Percentiles rank a stretch among this genome's conserved stretches.
These are phyloP conservation scores for Syzygium aromaticum DNA, from an alignment of 345 rosid genomes.

Conservation along the genomic window DNA sequence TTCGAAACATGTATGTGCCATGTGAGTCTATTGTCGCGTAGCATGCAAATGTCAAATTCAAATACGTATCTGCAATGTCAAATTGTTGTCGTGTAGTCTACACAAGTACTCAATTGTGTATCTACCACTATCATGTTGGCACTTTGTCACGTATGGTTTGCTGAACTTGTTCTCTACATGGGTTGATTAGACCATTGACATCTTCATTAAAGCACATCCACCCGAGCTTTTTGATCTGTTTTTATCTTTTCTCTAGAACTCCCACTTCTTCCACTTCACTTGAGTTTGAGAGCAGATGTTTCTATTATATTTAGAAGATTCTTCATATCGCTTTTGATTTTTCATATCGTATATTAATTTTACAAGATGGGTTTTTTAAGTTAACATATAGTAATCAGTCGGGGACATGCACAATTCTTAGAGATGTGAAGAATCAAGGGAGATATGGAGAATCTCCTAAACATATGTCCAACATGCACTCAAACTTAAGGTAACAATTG, in stretches of 20 bases:
- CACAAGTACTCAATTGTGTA: not conserved
- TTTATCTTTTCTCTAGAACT: no score
- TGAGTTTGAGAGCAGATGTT: not conserved
- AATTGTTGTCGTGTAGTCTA: fast-evolving
- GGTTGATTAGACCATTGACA: not conserved
- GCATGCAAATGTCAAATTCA: not conserved
- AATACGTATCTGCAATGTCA: fast-evolving
- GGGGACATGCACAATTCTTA: not conserved
- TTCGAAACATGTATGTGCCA: not conserved
- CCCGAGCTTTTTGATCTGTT: not conserved
- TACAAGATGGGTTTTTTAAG: not conserved
- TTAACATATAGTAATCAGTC: not conserved
- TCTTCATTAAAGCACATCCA: not conserved
- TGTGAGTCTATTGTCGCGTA: not conserved
- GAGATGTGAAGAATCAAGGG: not conserved
- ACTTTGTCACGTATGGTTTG: fast-evolving
- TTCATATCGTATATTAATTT: not conserved
- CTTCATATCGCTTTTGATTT: not conserved
- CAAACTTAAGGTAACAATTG: not conserved
- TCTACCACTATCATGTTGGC: no score
- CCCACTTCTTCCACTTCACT: not conserved
- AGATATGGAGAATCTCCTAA: not conserved
- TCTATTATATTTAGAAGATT: not conserved
- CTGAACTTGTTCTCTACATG: not conserved
- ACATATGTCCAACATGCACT: not conserved